A percentile compares a stretch with the other conserved stretches of the same genome.
These are phyloP conservation scores for Arctostaphylos glauca DNA, from an alignment of 148 eudicot species.

Conservation along the genomic window DNA sequence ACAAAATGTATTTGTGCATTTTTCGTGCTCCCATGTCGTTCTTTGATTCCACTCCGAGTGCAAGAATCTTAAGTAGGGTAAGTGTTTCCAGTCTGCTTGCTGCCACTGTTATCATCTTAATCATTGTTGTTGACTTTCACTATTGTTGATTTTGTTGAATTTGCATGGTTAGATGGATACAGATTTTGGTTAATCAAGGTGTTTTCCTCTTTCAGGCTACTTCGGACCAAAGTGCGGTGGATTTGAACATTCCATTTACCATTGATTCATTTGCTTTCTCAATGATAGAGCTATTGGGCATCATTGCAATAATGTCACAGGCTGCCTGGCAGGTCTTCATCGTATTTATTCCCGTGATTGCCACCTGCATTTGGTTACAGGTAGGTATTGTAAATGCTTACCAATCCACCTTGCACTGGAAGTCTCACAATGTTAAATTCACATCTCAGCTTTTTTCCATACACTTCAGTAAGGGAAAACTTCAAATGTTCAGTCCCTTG, in stretches of 20 bases:
- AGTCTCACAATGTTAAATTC: background rate
- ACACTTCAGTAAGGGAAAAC: background rate
- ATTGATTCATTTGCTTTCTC: slow-evolving; percentile 36
- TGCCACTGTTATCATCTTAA: background rate
- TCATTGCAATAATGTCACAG: slow-evolving; percentile 49
- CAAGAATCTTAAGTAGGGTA: slow-evolving; percentile 56
- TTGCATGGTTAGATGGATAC: too few relatives aligned
- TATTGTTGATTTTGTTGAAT: too few relatives aligned
- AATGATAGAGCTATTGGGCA: slow-evolving; percentile 38
- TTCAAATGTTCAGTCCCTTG: too few relatives aligned
- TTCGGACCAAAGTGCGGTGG: slow-evolving; percentile 54
- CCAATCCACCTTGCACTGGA: background rate
- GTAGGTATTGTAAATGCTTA: slow-evolving; percentile 1
- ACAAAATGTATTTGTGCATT: slow-evolving; percentile 51
- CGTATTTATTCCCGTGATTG: slow-evolving; percentile 46
- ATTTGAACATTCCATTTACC: slow-evolving; percentile 28
- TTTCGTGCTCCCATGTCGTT: slow-evolving; percentile 71
- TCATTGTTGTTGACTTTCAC: background rate
- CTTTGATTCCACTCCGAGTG: slow-evolving; percentile 65
- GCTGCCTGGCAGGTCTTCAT: slow-evolving; percentile 52
- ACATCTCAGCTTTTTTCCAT: background rate
- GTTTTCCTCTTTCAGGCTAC: slow-evolving; percentile 38
- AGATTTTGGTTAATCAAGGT: background rate
- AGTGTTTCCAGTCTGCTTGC: slow-evolving; percentile 2
- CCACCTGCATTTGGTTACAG: slow-evolving; percentile 43